These are phyloP conservation scores for Globisporangium nagaii DNA, from an alignment of 352 stramenopile species.

Conservation along the genomic window DNA sequence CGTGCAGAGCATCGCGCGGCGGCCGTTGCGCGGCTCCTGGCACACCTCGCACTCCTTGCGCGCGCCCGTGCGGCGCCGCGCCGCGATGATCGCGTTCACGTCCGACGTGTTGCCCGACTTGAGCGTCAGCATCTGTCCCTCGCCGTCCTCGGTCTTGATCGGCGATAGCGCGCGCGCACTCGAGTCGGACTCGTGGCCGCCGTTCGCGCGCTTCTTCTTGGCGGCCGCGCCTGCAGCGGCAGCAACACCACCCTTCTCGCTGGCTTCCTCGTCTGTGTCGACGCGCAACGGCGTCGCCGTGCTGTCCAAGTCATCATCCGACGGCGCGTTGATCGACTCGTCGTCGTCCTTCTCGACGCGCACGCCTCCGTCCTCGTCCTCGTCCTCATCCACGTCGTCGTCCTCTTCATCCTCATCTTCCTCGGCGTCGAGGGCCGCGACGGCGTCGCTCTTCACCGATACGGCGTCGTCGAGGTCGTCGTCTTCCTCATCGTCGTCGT, in stretches of 20 bases:
- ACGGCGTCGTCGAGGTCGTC: slow-evolving; percentile 29
- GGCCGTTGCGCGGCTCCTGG: slow-evolving; percentile 65
- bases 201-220: neutral
- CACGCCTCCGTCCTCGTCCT: slow-evolving; percentile 49
- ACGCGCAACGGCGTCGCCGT: slow-evolving; percentile 39
- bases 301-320: slow-evolving; percentile 72
- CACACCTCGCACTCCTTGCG: slow-evolving; percentile 74
- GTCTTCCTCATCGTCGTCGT: slow-evolving; percentile 34
- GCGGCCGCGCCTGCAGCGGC: too few species aligned
- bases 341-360: slow-evolving; percentile 75
- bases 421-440: slow-evolving; percentile 16
- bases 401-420: neutral
- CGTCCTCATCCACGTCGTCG: too few species aligned
- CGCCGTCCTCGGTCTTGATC: slow-evolving; percentile 7
- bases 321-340: slow-evolving; percentile 64
- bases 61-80: slow-evolving; percentile 53
- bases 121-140: slow-evolving; percentile 17
- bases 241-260: neutral
- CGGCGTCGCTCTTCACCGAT: too few species aligned
- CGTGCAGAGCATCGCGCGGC: slow-evolving; percentile 69
- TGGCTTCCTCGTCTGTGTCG: slow-evolving; percentile 42
- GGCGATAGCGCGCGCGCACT: slow-evolving; percentile 15
- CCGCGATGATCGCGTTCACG: slow-evolving; percentile 61
- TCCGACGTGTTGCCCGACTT: slow-evolving; percentile 53
- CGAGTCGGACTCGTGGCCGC: slow-evolving; percentile 26